phyloP scores from a whole-genome alignment of 2,329 filamentous ascomycete genomes.

The Penicillium janthinellum region DNA sequence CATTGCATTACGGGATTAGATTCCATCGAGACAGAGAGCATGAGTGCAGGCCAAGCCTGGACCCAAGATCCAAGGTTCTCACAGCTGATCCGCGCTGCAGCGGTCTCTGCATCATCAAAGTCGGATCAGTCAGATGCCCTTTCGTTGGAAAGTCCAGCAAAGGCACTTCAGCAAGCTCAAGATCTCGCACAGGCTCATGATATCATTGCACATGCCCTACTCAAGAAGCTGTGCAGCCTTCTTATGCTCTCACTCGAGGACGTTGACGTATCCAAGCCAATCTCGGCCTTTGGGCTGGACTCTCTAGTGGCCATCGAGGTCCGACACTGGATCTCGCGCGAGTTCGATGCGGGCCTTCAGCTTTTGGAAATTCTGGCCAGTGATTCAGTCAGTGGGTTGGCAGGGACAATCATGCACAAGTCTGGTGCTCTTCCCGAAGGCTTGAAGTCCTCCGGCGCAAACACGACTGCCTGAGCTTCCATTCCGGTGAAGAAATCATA shows the following conservation, averaged over 20 bases:
- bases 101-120: background rate
- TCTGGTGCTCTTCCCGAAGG: constrained; percentile 17
- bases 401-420: constrained; percentile 26
- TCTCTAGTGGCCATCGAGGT: constrained; percentile 36
- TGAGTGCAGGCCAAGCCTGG: background rate
- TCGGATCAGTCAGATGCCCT: background rate
- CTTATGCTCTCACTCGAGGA: constrained; percentile 27
- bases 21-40: constrained; percentile 19
- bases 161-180: constrained; percentile 17
- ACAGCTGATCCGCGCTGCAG: constrained; percentile 1
- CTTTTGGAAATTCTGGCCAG: constrained; percentile 32
- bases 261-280: constrained; percentile 18
- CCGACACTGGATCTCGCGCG: constrained; percentile 31
- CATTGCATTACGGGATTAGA: constrained; percentile 27
- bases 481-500: background rate
- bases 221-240: constrained; percentile 25
- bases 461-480: background rate
- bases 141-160: constrained; percentile 14
- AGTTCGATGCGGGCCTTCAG: constrained; percentile 26
- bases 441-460: background rate
- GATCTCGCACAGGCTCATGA: constrained; percentile 7
- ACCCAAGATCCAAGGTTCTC: background rate
- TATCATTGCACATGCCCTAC: constrained; percentile 13
- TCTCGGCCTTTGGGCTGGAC: constrained; percentile 31
- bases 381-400: constrained; percentile 24